Evolutionary conservation across 2,329 filamentous ascomycete genomes (phyloP).

Genomic region (Coniosporium tulheliwenetii): DNA sequence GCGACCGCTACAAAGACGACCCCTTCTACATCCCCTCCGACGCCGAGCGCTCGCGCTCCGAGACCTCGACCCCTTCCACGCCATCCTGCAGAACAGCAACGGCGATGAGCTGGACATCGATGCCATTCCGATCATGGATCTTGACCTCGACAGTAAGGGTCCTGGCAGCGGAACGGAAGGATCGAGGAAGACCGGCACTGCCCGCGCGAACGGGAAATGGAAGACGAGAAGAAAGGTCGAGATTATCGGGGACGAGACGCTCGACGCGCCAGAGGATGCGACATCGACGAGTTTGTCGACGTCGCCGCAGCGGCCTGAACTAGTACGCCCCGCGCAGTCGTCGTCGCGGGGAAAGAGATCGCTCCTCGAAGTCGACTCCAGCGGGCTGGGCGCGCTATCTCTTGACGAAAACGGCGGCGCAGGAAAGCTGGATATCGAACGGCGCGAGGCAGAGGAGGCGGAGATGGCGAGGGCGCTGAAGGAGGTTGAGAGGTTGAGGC

Average conservation of each 20-base stretch:
- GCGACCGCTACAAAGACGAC: constrained; percentile 77
- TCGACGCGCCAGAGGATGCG: constrained; percentile 17
- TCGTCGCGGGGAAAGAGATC: constrained; percentile 36
- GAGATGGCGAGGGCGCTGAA: constrained; percentile 82
- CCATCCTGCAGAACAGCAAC: constrained; percentile 51
- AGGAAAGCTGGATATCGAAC: constrained; percentile 43
- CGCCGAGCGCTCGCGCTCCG: constrained; percentile 23
- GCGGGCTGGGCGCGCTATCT: constrained; percentile 57
- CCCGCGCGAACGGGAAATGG: constrained; percentile 13
- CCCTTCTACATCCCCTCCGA: constrained; percentile 70
- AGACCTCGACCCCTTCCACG: constrained; percentile 65
- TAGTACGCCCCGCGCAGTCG: constrained; percentile 1
- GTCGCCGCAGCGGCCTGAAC: not conserved
- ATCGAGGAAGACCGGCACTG: constrained; percentile 7
- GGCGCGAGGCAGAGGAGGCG: constrained; percentile 58
- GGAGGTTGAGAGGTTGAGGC: constrained; percentile 69
- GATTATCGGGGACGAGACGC: constrained; percentile 31
- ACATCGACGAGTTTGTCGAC: not conserved
- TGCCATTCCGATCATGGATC: constrained; percentile 86
- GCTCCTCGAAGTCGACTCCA: constrained; percentile 76
- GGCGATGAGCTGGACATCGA: constrained; percentile 77
- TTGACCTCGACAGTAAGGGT: constrained; percentile 47
- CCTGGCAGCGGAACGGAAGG: constrained; percentile 4
- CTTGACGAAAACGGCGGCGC: constrained; percentile 27
- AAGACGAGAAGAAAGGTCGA: constrained; percentile 23